A percentile compares a stretch with the other conserved stretches of the same genome.
These are phyloP conservation scores for cucumber (Cucumis sativus) DNA, from an alignment of 306 rosid genomes.

Conservation along the genomic window Cucumber_9930_V3 NC_026657.2:29705001-29705500, in stretches of 20 bases:
- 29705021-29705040: background rate
- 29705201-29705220: conserved; percentile 94
- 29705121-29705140: background rate
- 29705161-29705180: background rate
- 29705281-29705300: conserved; percentile 47
- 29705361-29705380: background rate
- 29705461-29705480: conserved; percentile 48
- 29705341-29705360: conserved; percentile 14
- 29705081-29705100: background rate
- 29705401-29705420: background rate
- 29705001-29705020: background rate
- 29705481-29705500: conserved; percentile 43
- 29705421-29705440: background rate
- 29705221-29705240: conserved; percentile 98
- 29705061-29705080: background rate
- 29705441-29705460: background rate
- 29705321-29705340: conserved; percentile 44
- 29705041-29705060: background rate
- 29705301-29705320: conserved; percentile 40
- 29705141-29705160: background rate
- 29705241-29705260: conserved; percentile 45
- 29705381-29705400: background rate
- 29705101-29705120: background rate
- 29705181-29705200: conserved; percentile 91
- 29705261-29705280: conserved; percentile 42